phyloP scores from a whole-genome alignment of 805 yeast genomes.

The Monosporozyma aerobia region DNA sequence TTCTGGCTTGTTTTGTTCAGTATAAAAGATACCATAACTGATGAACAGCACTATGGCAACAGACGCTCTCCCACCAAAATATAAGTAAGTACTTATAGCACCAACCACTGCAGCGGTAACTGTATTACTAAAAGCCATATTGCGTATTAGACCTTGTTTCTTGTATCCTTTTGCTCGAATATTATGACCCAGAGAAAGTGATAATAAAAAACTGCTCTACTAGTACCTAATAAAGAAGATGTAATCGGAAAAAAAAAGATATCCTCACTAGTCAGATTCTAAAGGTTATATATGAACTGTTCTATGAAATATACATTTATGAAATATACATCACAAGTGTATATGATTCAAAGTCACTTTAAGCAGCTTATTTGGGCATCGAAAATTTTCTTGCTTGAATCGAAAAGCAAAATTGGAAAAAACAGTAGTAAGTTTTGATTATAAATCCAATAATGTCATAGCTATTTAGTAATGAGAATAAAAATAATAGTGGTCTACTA shows the following conservation, averaged over 20 bases:
- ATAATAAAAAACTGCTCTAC: too few relatives aligned
- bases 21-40: constrained; percentile 19
- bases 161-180: not conserved
- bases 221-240: not conserved
- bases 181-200: not conserved
- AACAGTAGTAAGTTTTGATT: not conserved
- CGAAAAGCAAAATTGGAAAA: not conserved
- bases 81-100: not conserved
- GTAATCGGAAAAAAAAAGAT: not conserved
- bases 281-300: not conserved
- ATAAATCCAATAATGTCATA: not conserved
- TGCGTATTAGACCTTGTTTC: not conserved
- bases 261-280: not conserved
- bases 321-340: too few relatives aligned
- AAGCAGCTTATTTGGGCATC: not conserved
- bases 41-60: constrained; percentile 25
- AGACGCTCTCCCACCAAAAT: constrained; percentile 32
- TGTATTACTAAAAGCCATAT: not conserved
- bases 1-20: constrained; percentile 7
- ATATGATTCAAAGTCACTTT: not conserved
- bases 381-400: not conserved
- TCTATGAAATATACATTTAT: too few relatives aligned
- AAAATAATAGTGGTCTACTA: not conserved
- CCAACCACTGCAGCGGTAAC: not conserved
- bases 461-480: not conserved